These are phyloP conservation scores for Monosporascus ibericus DNA, from an alignment of 2,329 filamentous ascomycete genomes.

Conservation along the genomic window DNA sequence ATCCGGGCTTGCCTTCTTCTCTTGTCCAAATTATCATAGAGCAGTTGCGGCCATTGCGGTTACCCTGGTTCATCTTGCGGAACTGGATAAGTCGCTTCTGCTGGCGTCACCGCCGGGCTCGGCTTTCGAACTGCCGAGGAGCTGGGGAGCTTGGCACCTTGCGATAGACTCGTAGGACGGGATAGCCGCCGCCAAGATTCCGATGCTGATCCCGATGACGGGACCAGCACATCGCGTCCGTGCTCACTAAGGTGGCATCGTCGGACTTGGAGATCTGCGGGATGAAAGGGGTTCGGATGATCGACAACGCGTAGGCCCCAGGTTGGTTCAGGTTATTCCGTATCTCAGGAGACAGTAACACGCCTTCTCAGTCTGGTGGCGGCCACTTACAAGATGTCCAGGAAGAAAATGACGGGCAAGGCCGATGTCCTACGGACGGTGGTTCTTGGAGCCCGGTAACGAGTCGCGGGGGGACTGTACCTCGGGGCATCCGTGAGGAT, in stretches of 20 bases:
- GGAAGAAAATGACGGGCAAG: slow-evolving; percentile 34
- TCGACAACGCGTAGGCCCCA: slow-evolving; percentile 39
- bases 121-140: slow-evolving; percentile 20
- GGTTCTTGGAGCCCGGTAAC: slow-evolving; percentile 37
- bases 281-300: slow-evolving; percentile 39
- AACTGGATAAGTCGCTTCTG: not conserved
- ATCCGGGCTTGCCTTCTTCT: too few relatives aligned
- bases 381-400: slow-evolving; percentile 33
- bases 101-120: not conserved
- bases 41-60: too few relatives aligned
- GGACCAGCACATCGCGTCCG: slow-evolving; percentile 35
- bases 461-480: slow-evolving; percentile 35
- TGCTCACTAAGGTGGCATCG: slow-evolving; percentile 29
- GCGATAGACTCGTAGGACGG: slow-evolving; percentile 28
- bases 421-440: slow-evolving; percentile 35
- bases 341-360: too few relatives aligned
- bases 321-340: not conserved
- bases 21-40: too few relatives aligned
- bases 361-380: too few relatives aligned
- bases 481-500: slow-evolving; percentile 40
- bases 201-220: slow-evolving; percentile 28
- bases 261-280: slow-evolving; percentile 32
- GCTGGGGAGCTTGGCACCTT: slow-evolving; percentile 32
- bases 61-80: too few relatives aligned
- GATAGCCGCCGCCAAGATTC: slow-evolving; percentile 29